phyloP scores from a whole-genome alignment of 768 basidiomycete species.

The Omphalotus guepiniiformis region DNA sequence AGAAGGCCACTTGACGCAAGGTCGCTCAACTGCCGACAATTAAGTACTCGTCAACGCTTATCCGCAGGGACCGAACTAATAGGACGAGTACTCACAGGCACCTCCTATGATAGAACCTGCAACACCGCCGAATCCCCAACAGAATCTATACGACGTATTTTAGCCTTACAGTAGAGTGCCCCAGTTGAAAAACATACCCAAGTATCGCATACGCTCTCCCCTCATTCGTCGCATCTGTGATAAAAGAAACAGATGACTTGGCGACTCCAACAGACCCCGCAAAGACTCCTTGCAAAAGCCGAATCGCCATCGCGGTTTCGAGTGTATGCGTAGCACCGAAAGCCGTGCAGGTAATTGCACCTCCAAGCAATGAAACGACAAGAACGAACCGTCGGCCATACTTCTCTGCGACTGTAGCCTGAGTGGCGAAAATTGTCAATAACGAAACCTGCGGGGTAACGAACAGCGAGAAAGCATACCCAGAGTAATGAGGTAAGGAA shows the following conservation, averaged over 20 bases:
- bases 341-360: conserved; percentile 67
- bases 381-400: conserved; percentile 86
- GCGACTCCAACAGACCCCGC: conserved; percentile 98
- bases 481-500: conserved; percentile 93
- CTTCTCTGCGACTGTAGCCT: conserved; percentile 89
- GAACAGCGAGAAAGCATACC: conserved; percentile 39
- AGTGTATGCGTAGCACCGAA: conserved; percentile 76
- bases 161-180: not conserved
- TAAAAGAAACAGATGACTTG: conserved; percentile 79
- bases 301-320: conserved; percentile 76
- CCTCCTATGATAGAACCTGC: conserved; percentile 85
- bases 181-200: conserved; percentile 43
- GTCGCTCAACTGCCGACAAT: conserved; percentile 62
- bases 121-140: conserved; percentile 96
- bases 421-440: no score
- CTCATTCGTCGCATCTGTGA: conserved; percentile 92
- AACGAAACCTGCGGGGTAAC: no score
- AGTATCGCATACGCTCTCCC: conserved; percentile 92
- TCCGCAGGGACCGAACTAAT: not conserved
- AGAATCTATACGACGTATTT: conserved; percentile 51
- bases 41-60: not conserved
- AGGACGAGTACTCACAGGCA: conserved; percentile 42
- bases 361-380: conserved; percentile 79
- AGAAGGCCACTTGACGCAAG: conserved; percentile 81
- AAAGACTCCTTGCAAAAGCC: conserved; percentile 87